phyloP scores from a whole-genome alignment of 148 eudicot species.

The Persicaria tinctoria region DNA sequence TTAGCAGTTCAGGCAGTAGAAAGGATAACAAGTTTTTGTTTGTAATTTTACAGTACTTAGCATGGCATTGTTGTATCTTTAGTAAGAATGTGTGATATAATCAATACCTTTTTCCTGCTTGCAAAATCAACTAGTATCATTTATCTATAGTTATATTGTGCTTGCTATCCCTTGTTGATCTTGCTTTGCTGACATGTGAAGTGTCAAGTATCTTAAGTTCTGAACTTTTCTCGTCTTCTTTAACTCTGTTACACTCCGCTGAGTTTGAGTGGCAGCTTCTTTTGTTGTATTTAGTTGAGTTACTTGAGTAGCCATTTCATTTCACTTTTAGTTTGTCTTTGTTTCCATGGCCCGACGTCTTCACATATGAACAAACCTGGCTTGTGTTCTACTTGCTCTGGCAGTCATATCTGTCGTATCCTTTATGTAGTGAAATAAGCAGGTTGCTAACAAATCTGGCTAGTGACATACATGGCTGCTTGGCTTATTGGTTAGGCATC shows the following conservation, averaged over 20 bases:
- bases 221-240: background rate
- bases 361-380: background rate
- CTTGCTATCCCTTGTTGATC: background rate
- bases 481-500: background rate
- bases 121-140: background rate
- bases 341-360: background rate
- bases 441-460: background rate
- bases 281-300: background rate
- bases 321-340: background rate
- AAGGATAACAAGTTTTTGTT: background rate
- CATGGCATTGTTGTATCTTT: background rate
- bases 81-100: conserved; percentile 6
- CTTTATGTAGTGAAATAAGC: background rate
- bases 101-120: background rate
- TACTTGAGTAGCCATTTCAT: background rate
- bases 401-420: background rate
- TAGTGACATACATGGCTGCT: background rate
- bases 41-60: background rate
- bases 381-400: background rate
- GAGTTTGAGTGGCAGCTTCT: background rate
- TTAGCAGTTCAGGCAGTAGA: conserved; percentile 1
- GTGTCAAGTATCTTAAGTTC: background rate
- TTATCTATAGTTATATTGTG: background rate
- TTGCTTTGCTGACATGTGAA: background rate
- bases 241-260: background rate